Evolutionary conservation across 1,284 basidiomycete species (phyloP).

Genomic region (Tilletia caries): DNA sequence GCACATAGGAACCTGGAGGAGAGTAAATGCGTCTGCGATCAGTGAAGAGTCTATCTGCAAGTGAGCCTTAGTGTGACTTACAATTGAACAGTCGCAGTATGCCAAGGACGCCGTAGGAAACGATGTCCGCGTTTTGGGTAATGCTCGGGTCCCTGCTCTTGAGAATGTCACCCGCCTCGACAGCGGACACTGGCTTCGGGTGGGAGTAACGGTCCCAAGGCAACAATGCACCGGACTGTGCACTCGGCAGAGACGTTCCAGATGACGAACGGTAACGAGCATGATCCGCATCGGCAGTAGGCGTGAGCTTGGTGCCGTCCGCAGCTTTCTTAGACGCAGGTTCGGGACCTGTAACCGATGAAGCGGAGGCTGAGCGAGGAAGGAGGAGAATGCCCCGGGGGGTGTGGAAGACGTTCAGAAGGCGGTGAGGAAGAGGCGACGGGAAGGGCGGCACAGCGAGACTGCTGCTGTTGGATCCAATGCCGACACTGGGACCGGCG

Average conservation of each 20-base stretch:
- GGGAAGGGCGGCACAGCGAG: slow-evolving; percentile 9
- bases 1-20: slow-evolving; percentile 31
- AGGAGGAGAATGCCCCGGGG: slow-evolving; percentile 5
- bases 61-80: slow-evolving; percentile 8
- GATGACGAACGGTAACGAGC: neutral
- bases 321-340: neutral
- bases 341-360: neutral
- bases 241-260: neutral
- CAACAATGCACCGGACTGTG: neutral
- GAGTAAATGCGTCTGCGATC: neutral
- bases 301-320: neutral
- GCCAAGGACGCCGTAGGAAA: slow-evolving; percentile 35
- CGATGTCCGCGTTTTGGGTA: slow-evolving; percentile 13
- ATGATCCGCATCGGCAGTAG: neutral
- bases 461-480: slow-evolving; percentile 6
- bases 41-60: neutral
- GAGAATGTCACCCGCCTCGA: slow-evolving; percentile 8
- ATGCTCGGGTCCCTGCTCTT: neutral
- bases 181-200: neutral
- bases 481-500: neutral
- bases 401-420: slow-evolving; percentile 4
- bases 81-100: slow-evolving; percentile 37
- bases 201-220: slow-evolving; percentile 2
- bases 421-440: slow-evolving; percentile 1
- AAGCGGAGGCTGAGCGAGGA: neutral